These are phyloP conservation scores for Wickerhamomyces chaumierensis DNA, from an alignment of 805 yeast genomes.

Conservation along the genomic window DNA sequence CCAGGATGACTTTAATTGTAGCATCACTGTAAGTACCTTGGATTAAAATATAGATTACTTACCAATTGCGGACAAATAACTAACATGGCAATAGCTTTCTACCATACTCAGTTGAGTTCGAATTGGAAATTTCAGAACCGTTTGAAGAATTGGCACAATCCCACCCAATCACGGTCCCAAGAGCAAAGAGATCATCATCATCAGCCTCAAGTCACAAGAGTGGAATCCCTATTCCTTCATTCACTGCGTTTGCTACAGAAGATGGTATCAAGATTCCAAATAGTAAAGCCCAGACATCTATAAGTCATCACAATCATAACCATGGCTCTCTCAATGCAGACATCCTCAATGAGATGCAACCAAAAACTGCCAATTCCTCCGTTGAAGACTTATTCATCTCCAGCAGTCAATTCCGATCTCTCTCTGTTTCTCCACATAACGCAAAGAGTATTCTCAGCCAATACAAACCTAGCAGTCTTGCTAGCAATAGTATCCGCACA, in stretches of 20 bases:
- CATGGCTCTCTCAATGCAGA: too few species aligned
- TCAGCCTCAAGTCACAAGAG: too few species aligned
- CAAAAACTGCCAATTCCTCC: constrained; percentile 10
- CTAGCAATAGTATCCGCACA: not conserved
- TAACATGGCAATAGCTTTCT: constrained; percentile 32
- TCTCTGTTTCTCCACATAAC: constrained; percentile 6
- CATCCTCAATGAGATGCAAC: not conserved
- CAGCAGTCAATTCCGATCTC: not conserved
- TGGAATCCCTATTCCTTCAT: constrained; percentile 6
- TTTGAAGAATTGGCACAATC: constrained; percentile 21
- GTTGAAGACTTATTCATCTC: constrained; percentile 18
- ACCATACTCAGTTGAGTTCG: constrained; percentile 63
- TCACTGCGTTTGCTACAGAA: constrained; percentile 8
- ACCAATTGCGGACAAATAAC: not conserved
- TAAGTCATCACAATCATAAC: not conserved
- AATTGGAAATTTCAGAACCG: constrained; percentile 20
- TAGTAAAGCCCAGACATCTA: not conserved
- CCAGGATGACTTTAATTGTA: constrained; percentile 50
- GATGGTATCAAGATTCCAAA: not conserved
- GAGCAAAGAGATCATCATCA: constrained; percentile 8
- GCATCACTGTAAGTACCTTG: constrained; percentile 62
- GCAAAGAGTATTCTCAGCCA: constrained; percentile 2
- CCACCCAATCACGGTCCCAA: constrained; percentile 10
- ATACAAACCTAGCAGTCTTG: not conserved
- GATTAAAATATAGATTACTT: not conserved